Conservation (phyloP, 2,329 filamentous ascomycete species). For the Cladosporium cucumerinum region DNA sequence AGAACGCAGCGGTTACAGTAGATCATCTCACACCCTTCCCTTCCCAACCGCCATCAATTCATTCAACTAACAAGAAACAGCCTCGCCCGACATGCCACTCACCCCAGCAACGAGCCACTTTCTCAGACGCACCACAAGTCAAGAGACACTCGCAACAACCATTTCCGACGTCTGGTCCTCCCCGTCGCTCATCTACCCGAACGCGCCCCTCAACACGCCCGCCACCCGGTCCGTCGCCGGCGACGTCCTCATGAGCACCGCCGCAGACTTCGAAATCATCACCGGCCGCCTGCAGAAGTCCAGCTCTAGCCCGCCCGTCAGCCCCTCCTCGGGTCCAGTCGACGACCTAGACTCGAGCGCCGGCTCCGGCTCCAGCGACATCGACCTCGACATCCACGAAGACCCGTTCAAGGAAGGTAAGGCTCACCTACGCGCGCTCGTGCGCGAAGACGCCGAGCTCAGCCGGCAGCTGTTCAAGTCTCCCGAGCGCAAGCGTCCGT, state of each 20-base stretch:
- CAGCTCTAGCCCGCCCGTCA: not conserved
- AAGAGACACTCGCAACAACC: conserved; percentile 14
- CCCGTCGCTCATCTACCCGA: conserved; percentile 15
- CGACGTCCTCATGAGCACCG: not conserved
- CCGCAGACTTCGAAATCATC: conserved; percentile 12
- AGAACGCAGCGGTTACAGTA: conserved; percentile 15
- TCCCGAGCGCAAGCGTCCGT: not conserved
- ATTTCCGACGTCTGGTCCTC: conserved; percentile 15
- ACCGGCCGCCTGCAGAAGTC: conserved; percentile 4
- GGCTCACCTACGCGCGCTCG: not conserved
- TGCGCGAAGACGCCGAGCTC: conserved; percentile 8
- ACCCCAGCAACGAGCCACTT: conserved; percentile 6
- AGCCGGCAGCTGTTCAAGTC: conserved; percentile 4
- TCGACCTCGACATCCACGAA: not conserved
- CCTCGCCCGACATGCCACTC: conserved; percentile 5
- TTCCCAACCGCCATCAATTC: not conserved
- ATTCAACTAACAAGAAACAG: not conserved
- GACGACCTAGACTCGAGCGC: not conserved
- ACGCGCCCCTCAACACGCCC: conserved; percentile 21
- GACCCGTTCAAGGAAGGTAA: conserved; percentile 11
- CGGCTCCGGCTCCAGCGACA: not conserved
- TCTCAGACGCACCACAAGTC: conserved; percentile 11
- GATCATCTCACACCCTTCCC: not conserved
- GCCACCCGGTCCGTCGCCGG: conserved; percentile 17
- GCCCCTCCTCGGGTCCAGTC: not conserved